These are phyloP conservation scores for Gossypium trilobum DNA, from an alignment of 441 rosid species.

Conservation along the genomic window DNA sequence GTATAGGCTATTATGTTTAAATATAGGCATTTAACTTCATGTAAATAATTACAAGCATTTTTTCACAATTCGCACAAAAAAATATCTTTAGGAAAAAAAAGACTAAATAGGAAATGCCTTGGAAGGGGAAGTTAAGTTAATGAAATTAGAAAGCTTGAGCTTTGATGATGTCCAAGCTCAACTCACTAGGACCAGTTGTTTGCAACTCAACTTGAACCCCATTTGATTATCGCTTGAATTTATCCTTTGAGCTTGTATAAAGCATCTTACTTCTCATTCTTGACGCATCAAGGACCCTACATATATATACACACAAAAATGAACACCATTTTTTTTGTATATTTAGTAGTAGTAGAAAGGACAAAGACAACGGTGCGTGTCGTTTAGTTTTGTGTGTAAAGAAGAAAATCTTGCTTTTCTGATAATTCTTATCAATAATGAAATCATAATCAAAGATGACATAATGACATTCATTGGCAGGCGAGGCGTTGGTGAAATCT, in stretches of 20 bases:
- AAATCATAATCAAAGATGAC: conserved; percentile 52
- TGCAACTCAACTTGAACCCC: neutral
- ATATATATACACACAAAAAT: neutral
- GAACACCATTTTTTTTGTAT: neutral
- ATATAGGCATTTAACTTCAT: no score
- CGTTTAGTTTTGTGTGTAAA: conserved; percentile 27
- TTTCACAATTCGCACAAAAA: no score
- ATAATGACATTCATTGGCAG: conserved; percentile 48
- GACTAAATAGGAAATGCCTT: no score
- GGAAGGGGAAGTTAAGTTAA: no score
- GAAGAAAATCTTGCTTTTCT: conserved; percentile 63
- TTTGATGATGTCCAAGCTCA: conserved; percentile 7
- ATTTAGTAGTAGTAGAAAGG: neutral
- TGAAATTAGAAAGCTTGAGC: neutral
- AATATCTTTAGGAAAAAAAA: neutral
- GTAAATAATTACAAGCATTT: no score
- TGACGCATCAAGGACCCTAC: neutral
- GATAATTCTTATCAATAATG: conserved; percentile 51
- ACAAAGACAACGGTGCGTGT: neutral
- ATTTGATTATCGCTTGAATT: no score
- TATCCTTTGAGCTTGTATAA: no score
- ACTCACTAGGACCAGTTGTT: conserved; percentile 4
- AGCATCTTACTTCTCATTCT: conserved; percentile 6
- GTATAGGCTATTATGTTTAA: no score
- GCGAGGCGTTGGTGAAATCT: conserved; percentile 23